Base-by-base conservation (phyloP, 2,329 filamentous ascomycete species). In the Diaporthe sp. region DNA sequence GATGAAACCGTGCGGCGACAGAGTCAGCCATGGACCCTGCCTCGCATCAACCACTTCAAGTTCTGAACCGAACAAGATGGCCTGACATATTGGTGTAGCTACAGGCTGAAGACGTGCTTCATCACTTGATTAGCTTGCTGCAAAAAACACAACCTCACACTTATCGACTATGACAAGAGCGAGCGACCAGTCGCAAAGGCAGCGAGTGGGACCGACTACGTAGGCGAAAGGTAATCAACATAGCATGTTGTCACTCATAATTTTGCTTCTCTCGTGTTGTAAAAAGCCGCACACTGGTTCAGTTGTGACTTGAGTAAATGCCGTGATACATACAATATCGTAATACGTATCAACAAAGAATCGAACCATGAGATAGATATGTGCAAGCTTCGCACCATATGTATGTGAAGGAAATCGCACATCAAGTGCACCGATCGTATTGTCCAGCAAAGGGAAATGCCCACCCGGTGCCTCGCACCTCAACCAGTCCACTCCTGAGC, bases 1-100 rank as follows among this genome's bases (percentile, higher is more conserved):
- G 63, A 68, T 68, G 63, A 68, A 68, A 68, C 63, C 59, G 4
- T 39, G n/a, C 30, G n/a, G 63, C 32, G 32, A 53, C 63, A 8
- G 32, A 22, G 32, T 53, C 47, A 68, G n/a, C 27, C 44, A 13
- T n/a, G 22, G 5, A 51, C 44, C 30, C 63, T 37, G 30, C 32
- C 9, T 25, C 8, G 17, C 4, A 66, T 25, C 17, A 25, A 22
- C n/a, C 17, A 6, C n/a, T n/a, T n/a, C n/a, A n/a, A 6, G 17
- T 51, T 32, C 0, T 27, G 32, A 13, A 5, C 13, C n/a, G 8
- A 39, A 39, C 1, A 51, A 37, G 0, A 15, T 51, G 44, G 30
- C 22, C 61, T 37, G 61, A 37, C 22, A 35, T 3, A 22, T 19
- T 5, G 8, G 8, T 6, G 10, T 10, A 19, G 6, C 12, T 25